Base-by-base conservation (phyloP, 116 monocot genomes). In the Cymodocea nodosa region DNA sequence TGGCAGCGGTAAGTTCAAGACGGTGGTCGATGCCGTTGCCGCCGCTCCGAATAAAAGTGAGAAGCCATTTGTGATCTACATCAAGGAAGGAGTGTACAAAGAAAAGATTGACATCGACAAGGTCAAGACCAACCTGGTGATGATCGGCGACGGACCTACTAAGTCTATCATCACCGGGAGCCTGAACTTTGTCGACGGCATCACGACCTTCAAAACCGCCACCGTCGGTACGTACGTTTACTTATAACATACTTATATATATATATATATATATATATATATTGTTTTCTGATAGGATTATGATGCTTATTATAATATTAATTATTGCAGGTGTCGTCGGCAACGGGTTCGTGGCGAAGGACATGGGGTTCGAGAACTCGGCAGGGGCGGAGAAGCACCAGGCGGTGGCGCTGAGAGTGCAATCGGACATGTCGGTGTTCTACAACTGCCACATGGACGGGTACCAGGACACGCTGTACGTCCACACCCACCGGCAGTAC, bases 321-420 rank as follows among this genome's bases (percentile, higher is more conserved):
- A n/a, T n/a, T 24, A 11, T 2, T 50, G 60, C 64, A 72, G 72
- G 24, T 15, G 53, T 22, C 17, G 72, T 37, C 4, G 72, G 72
- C 0, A 56, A 52, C 4, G 56, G 72, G n/a, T 72, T 72, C 64
- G 24, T 72, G 14, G 20, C 35, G 4, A 34, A 52, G 17, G 64
- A 72, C 34, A 36, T 72, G 36, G 18, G 25, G 19, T 34, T 72
- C 20, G 15, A 79, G 75, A 92, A 92, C 83, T 68, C 92, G 11
- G 92, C 92, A 0, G 87, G 89, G 1, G 19, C 89, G n/a, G 72
- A 64, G 56, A 89, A 85, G 68, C 85, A 89, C 79, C 85, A 89
- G 68, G 87, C 92, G 15, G 87, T 92, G 49, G 92, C 87, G 0
- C 77, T 92, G 37, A 68, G 83, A 4, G 67, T 65, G 11, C 71